A percentile compares a stretch with the other conserved stretches of the same genome.
Evolutionary conservation across 345 rosid genomes (phyloP).

Genomic region (Barbarea vulgaris): DNA sequence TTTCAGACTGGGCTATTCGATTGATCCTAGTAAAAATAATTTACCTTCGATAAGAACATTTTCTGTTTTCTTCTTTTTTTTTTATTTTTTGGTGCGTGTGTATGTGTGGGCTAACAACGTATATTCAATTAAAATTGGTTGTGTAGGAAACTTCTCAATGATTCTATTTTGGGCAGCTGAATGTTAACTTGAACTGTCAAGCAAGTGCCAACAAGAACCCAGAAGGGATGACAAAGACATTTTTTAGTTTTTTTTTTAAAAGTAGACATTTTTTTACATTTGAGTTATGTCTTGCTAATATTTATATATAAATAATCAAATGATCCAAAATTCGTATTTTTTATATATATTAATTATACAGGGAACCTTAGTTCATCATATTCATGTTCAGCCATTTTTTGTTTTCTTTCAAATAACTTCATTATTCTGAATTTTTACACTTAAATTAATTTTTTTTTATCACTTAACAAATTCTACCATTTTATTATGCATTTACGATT

Average conservation of each 20-base stretch:
- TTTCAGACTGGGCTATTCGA: background rate
- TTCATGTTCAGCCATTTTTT: background rate
- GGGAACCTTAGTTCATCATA: background rate
- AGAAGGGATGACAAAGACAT: constrained; percentile 9
- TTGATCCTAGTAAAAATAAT: background rate
- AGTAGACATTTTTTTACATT: background rate
- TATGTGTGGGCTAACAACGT: background rate
- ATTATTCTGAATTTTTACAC: background rate
- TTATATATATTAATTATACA: background rate
- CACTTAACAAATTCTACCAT: background rate
- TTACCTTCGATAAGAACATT: background rate
- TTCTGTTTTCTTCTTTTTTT: background rate
- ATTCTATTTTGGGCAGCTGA: constrained; percentile 5
- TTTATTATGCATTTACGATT: background rate
- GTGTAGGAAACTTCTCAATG: constrained; percentile 3
- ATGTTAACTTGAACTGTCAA: constrained; percentile 28
- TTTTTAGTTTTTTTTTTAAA: background rate
- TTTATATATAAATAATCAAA: background rate
- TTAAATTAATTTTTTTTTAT: too few species aligned
- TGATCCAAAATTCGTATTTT: background rate
- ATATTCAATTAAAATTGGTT: background rate
- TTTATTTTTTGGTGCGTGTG: background rate
- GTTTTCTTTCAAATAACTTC: background rate
- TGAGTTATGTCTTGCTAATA: background rate
- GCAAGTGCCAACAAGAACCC: constrained; percentile 20